Evolutionary conservation across 2,329 filamentous ascomycete genomes (phyloP), one percentile per base, ranked within the genome.

Genomic region (Pezicula neosporulosa): DNA sequence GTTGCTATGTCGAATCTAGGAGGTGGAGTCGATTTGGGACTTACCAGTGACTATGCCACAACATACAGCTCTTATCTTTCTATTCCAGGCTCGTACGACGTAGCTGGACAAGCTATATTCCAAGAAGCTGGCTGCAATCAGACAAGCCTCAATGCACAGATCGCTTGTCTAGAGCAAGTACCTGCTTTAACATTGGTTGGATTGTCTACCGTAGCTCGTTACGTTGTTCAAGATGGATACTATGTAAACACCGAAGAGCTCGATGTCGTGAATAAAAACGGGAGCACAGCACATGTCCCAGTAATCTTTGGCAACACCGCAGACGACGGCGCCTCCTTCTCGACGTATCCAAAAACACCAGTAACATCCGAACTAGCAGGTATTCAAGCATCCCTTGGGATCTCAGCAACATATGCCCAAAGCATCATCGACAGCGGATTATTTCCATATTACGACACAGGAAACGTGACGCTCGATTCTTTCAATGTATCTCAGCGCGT

Each of bases 1-100:
- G 66, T 78, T 4, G 68, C 73, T 0, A 70, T 78, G 67, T 76
- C 76, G 0, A 81, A 81, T 50, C 68, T 81, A 0, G 78, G 78
- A 19, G 78, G 78, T 3, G 74, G 78, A 24, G 71, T 74, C 1
- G 68, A 68, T 5, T 65, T 80, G 6, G 77, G 75, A 1, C 62
- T 76, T 3, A 62, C 62, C 3, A 68, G 73, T 24, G 71, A 75
- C 55, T 80, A 80, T 48, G 76, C 75, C 6, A 79, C 77, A 1
- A 77, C 75, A 0, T 82, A 80, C 63, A 77, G 73, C 38, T 70
- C 72, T 6, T 82, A 81, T 63, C 72, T 75, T 47, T 80, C 77
- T 0, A 69, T 80, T 36, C 60, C 70, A 4, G 66, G 78, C 46
- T 77, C 76, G 3, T 79, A 78, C 56, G 65, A 69, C 2, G 62